Base-by-base conservation (phyloP, 805 yeast genomes). In the Metschnikowia vanudenii region DNA sequence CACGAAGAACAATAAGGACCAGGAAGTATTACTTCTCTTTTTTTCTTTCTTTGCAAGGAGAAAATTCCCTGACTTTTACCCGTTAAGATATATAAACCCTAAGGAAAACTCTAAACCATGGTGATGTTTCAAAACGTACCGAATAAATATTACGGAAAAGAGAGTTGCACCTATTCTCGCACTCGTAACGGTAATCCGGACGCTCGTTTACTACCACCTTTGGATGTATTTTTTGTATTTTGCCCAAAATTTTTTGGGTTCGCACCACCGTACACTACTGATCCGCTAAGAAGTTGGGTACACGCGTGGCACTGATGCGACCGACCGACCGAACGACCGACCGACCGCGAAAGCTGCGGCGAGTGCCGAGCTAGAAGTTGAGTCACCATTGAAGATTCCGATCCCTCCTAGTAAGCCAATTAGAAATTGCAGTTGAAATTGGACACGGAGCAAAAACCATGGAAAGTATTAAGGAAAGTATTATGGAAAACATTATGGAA, bases 241-340 rank as follows among this genome's bases (percentile, higher is more conserved):
- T 26, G 28, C 12, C 28, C 28, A 26, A 26, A 30, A 44, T 50
- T 50, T 50, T 50, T 50, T 50, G 54, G 54, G 54, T 37, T 42
- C 46, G 46, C 41, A 17, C 37, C 44, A 20, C 43, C 43, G 50
- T 44, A 38, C 51, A 48, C 46, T 44, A 44, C 51, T 37, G 43
- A 43, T 37, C 11, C 28, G 44, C 44, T 12, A 22, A 43, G 35
- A 38, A 43, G 47, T 43, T 43, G 47, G 47, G 47, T 43, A 35
- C 45, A 35, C 45, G 40, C 16, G 26, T 30, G 33, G 17, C 17
- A 14, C 33, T 30, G 16, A 6, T 3, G 17, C 33, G 33, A 13
- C 17, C 33, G 33, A 14, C 14, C 14, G 33, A 26, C 28, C 28
- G 28, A 26, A 8, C 28, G 12, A 26, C 3, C 10, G 12, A 26